Percentiles rank a stretch among this genome's conserved stretches.
Evolutionary conservation across 1,284 basidiomycete genomes (phyloP).

Genomic region (Cutaneotrichosporon sp.): DNA sequence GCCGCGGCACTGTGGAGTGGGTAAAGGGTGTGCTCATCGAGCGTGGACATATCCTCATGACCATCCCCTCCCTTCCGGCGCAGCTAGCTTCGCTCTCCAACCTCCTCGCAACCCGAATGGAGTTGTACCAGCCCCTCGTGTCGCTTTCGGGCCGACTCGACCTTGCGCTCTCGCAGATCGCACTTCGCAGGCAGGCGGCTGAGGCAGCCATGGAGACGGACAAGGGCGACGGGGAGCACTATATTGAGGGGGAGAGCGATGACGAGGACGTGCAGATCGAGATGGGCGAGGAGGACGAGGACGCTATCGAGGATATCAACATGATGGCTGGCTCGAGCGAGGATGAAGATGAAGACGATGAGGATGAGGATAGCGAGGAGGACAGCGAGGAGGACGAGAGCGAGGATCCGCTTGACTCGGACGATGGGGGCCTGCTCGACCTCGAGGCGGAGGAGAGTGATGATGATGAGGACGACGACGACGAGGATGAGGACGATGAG

Average conservation of each 20-base stretch:
- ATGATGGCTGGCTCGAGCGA: constrained; percentile 57
- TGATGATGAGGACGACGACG: constrained; percentile 58
- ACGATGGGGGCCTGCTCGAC: constrained; percentile 63
- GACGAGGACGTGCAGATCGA: constrained; percentile 57
- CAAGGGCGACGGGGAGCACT: constrained; percentile 47
- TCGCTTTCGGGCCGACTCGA: constrained; percentile 85
- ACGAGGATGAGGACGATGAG: constrained; percentile 54
- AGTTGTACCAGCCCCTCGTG: constrained; percentile 77
- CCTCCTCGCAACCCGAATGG: constrained; percentile 71
- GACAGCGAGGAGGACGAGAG: constrained; percentile 54
- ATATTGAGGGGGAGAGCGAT: constrained; percentile 48
- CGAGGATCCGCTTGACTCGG: constrained; percentile 50
- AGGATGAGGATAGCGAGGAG: constrained; percentile 30
- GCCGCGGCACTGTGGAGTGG: constrained; percentile 80
- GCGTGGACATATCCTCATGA: constrained; percentile 91
- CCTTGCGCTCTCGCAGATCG: constrained; percentile 88
- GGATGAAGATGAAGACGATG: constrained; percentile 27
- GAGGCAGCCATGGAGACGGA: constrained; percentile 30
- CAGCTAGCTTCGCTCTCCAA: constrained; percentile 78
- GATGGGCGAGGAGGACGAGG: constrained; percentile 63
- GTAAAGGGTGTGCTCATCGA: constrained; percentile 78
- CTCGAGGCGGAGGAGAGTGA: constrained; percentile 54
- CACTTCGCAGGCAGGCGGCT: constrained; percentile 56
- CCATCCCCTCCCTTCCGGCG: constrained; percentile 49
- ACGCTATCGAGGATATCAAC: constrained; percentile 57